These are phyloP conservation scores for Wickerhamia fluorescens DNA, from an alignment of 805 yeast genomes.

Conservation along the genomic window DNA sequence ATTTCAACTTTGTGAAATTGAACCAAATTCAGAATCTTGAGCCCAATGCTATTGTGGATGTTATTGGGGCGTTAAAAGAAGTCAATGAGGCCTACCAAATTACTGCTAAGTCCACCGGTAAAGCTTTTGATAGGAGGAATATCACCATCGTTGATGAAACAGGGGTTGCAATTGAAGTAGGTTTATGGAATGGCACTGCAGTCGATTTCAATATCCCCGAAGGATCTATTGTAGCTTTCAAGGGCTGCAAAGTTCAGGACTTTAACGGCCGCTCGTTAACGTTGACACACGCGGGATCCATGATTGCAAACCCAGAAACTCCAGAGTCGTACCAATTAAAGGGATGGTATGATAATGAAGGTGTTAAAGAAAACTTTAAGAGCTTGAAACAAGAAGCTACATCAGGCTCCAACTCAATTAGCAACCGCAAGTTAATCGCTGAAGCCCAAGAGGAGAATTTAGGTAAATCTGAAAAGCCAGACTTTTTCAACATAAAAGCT, in stretches of 20 bases:
- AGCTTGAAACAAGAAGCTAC: constrained; percentile 50
- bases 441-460: constrained; percentile 60
- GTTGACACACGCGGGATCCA: constrained; percentile 68
- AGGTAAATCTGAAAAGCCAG: constrained; percentile 74
- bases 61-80: constrained; percentile 76
- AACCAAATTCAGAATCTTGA: constrained; percentile 60
- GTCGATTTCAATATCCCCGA: constrained; percentile 62
- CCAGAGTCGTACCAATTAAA: constrained; percentile 81
- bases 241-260: constrained; percentile 84
- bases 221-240: constrained; percentile 85
- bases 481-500: constrained; percentile 71
- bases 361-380: constrained; percentile 55
- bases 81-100: constrained; percentile 72
- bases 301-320: constrained; percentile 78
- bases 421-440: constrained; percentile 57
- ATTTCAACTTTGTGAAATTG: constrained; percentile 69
- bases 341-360: constrained; percentile 92
- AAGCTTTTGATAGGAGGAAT: constrained; percentile 89
- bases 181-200: constrained; percentile 89
- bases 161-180: constrained; percentile 65
- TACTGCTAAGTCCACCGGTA: constrained; percentile 81
- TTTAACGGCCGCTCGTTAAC: constrained; percentile 83
- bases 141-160: constrained; percentile 80
- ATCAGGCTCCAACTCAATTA: constrained; percentile 25
- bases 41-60: constrained; percentile 71